Percentiles rank a stretch among this genome's conserved stretches.
phyloP scores from a whole-genome alignment of 768 basidiomycete genomes.

The Naganishia antarctica region DNA sequence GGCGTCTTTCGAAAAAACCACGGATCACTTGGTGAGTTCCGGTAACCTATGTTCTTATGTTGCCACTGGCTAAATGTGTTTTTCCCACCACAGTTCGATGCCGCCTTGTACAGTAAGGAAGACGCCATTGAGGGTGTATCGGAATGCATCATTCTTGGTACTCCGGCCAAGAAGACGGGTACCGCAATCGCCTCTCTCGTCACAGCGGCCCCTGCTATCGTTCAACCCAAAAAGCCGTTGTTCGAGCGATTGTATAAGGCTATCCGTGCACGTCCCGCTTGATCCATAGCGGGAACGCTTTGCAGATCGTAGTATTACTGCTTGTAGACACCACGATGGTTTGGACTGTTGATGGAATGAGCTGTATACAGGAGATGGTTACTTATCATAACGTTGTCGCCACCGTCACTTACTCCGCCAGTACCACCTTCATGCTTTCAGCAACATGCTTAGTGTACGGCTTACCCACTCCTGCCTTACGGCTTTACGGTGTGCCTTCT shows the following conservation, averaged over 20 bases:
- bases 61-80: background rate
- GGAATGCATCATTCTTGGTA: slow-evolving; percentile 99
- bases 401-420: too few species aligned
- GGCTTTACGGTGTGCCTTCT: too few species aligned
- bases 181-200: slow-evolving; percentile 69
- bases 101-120: slow-evolving; percentile 89
- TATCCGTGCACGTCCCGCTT: slow-evolving; percentile 4
- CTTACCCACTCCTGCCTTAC: too few species aligned
- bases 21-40: slow-evolving; percentile 72
- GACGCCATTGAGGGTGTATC: slow-evolving; percentile 95
- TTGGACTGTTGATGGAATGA: too few species aligned
- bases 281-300: background rate
- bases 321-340: too few species aligned
- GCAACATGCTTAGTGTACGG: too few species aligned
- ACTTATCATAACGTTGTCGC: too few species aligned
- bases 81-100: slow-evolving; percentile 62
- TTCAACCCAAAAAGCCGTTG: slow-evolving; percentile 43
- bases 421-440: too few species aligned
- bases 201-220: slow-evolving; percentile 46
- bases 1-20: slow-evolving; percentile 98
- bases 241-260: slow-evolving; percentile 48
- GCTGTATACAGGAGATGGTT: too few species aligned
- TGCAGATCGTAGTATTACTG: too few species aligned
- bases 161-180: slow-evolving; percentile 86
- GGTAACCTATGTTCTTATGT: background rate